phyloP scores from a whole-genome alignment of 2,329 filamentous ascomycete species.

The Fusarium palustre region DNA sequence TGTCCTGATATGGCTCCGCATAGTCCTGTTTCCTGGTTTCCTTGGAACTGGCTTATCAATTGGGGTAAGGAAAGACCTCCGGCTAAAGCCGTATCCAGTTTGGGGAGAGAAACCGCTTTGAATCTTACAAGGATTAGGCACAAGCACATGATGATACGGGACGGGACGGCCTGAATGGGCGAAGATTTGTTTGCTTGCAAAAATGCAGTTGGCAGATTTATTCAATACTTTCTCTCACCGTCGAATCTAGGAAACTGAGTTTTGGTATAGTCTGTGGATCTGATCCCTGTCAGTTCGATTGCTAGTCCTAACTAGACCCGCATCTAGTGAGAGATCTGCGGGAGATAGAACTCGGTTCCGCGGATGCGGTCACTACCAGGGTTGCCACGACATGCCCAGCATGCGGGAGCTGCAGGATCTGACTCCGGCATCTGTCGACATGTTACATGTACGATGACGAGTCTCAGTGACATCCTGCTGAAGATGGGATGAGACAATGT shows the following conservation, averaged over 20 bases:
- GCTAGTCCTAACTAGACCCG: slow-evolving; percentile 19
- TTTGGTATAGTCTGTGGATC: slow-evolving; percentile 17
- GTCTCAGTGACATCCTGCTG: neutral
- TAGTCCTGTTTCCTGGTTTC: neutral
- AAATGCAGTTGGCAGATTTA: slow-evolving; percentile 4
- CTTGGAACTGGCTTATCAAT: neutral
- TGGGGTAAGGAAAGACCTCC: slow-evolving; percentile 3
- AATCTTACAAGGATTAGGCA: neutral
- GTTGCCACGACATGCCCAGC: slow-evolving; percentile 35
- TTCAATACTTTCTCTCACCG: slow-evolving; percentile 9
- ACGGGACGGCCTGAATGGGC: neutral
- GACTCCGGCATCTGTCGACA: slow-evolving; percentile 32
- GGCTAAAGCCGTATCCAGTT: slow-evolving; percentile 27
- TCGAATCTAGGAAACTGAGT: neutral
- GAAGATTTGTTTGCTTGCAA: neutral
- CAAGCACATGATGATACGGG: neutral
- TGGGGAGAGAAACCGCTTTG: slow-evolving; percentile 3
- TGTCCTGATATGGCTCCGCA: neutral
- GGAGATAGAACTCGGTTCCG: slow-evolving; percentile 16
- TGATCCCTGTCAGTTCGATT: slow-evolving; percentile 4
- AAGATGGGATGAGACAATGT: neutral
- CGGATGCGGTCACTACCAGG: slow-evolving; percentile 35
- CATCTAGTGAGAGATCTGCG: slow-evolving; percentile 27
- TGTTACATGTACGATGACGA: slow-evolving; percentile 23
- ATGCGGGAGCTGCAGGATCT: slow-evolving; percentile 40